Evolutionary conservation across 768 basidiomycete genomes (phyloP), one percentile per base, ranked within the genome.

Genomic region (Tricholoma bakamatsutake): DNA sequence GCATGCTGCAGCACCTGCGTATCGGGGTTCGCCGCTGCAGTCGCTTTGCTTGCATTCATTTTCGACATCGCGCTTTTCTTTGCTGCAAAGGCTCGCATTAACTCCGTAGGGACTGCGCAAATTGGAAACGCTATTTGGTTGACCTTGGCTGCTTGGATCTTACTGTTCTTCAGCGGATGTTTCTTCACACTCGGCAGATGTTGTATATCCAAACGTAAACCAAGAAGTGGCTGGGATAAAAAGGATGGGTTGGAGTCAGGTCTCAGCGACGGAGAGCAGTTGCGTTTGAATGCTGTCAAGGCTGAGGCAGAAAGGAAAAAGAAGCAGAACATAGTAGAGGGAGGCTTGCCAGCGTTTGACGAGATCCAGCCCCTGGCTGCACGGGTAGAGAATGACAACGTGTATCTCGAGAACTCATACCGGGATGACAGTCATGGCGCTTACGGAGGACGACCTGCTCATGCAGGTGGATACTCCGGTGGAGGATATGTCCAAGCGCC

Each of bases 81-180:
- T 76, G 72, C 96, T 54, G 90, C 90, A 56, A 93, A 87, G 66
- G 74, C 88, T 43, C 83, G 94, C 52, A 88, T 99, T 69, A 88
- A 90, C 67, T 61, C 76, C 4, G 85, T 93, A 17, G 93, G 90
- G 5, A 77, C 76, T 0, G 94, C 96, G 0, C 72, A 76, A 17
- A 87, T 95, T 7, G 95, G 95, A n/a, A 87, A 80, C 56, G 93
- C 89, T 18, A 81, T 95, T 42, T 98, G 95, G 95, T 74, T 98
- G 46, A 93, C 91, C 2, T 81, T 98, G 33, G 87, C 83, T 1
- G 90, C 92, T 0, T 93, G 88, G 81, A 24, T 95, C 15, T 74
- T 94, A 17, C 76, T 98, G 42, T 92, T 94, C 79, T 88, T 97
- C 70, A 87, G 89, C 45, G 90, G 93, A 11, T 96, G 93, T 68